Evolutionary conservation across 345 rosid species (phyloP).

Genomic region (Rhodamnia rubescens): DNA sequence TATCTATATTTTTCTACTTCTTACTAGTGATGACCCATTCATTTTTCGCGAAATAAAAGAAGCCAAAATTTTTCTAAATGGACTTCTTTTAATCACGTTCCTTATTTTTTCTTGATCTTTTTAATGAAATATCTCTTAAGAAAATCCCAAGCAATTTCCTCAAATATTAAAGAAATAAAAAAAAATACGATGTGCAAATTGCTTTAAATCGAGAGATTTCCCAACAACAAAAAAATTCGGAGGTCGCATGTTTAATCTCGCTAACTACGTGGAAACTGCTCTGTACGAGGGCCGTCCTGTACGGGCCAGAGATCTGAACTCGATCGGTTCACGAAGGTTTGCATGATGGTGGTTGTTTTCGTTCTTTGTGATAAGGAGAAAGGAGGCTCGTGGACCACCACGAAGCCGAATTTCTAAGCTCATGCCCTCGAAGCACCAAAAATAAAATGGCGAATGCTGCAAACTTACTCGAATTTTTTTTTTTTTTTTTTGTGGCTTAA

Average conservation of each 20-base stretch:
- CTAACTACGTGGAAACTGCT: neutral
- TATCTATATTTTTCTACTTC: too few relatives aligned
- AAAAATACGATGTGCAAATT: rapidly evolving
- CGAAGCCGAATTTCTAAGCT: neutral
- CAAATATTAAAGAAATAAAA: neutral
- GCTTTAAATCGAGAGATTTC: neutral
- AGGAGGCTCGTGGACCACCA: neutral
- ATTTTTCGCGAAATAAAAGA: too few relatives aligned
- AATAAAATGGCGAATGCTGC: neutral
- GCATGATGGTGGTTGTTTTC: rapidly evolving
- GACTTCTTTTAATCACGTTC: neutral
- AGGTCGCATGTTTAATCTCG: neutral
- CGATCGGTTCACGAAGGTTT: rapidly evolving
- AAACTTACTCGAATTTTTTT: neutral
- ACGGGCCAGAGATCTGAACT: neutral
- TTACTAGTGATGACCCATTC: too few relatives aligned
- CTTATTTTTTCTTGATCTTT: too few relatives aligned
- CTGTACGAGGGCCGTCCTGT: neutral
- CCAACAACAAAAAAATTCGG: too few relatives aligned
- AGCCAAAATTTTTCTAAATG: too few relatives aligned
- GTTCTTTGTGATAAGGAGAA: neutral
- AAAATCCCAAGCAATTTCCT: neutral
- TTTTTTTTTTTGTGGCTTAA: rapidly evolving
- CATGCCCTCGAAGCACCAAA: neutral
- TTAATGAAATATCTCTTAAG: neutral